phyloP scores from a whole-genome alignment of 2,329 filamentous ascomycete species.

The Xylariomycetidae sp. region DNA sequence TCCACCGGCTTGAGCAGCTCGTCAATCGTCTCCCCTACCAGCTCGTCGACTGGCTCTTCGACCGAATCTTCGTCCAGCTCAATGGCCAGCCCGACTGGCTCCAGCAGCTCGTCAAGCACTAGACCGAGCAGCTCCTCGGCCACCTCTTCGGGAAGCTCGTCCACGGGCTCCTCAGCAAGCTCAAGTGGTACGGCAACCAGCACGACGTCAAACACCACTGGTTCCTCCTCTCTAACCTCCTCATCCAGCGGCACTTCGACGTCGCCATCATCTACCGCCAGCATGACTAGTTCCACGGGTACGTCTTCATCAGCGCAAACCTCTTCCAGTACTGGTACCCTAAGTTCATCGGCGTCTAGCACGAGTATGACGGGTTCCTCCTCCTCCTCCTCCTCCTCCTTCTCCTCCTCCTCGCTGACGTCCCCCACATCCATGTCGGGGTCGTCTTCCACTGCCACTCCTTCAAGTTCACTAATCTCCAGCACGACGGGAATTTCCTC shows the following conservation, averaged over 20 bases:
- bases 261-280: neutral
- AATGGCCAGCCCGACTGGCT: neutral
- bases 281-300: neutral
- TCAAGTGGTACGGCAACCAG: neutral
- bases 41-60: neutral
- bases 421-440: neutral
- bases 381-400: too few species aligned
- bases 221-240: neutral
- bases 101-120: neutral
- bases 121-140: neutral
- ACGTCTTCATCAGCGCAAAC: neutral
- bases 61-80: neutral
- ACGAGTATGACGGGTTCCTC: neutral
- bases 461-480: neutral
- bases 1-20: conserved; percentile 1
- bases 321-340: neutral
- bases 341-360: neutral
- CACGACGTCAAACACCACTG: neutral
- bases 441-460: neutral
- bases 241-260: neutral
- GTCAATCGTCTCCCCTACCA: neutral
- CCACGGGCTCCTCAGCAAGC: neutral
- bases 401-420: too few species aligned
- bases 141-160: neutral
- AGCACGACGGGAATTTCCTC: neutral